Percentiles rank a stretch among this genome's conserved stretches.
Conservation (phyloP, 192 early-diverging fungal genomes). For the Diversispora eburnea region DNA sequence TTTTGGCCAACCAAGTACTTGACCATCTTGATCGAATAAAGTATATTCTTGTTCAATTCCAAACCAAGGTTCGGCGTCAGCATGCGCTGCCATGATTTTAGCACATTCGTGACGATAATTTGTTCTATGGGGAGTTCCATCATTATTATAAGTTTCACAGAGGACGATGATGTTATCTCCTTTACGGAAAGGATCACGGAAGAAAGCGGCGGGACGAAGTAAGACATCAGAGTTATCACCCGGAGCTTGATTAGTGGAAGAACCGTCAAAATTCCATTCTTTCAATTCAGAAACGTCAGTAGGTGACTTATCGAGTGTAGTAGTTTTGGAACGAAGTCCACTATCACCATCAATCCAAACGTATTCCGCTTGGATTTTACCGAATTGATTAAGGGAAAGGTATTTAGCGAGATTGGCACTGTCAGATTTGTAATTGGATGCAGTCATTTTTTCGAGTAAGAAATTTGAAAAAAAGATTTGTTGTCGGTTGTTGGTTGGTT, state of each 20-base stretch:
- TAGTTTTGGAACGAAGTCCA: constrained; percentile 48
- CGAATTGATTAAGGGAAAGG: constrained; percentile 46
- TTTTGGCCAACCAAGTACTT: constrained; percentile 53
- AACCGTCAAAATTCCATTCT: constrained; percentile 59
- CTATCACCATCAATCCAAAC: constrained; percentile 53
- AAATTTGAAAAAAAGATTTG: too few species aligned
- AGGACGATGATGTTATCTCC: constrained; percentile 55
- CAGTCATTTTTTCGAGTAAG: not conserved
- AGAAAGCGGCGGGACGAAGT: constrained; percentile 45
- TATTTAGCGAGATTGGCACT: constrained; percentile 43
- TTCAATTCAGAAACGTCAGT: constrained; percentile 35
- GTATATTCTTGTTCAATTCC: constrained; percentile 60
- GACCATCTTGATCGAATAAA: constrained; percentile 45
- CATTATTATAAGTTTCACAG: constrained; percentile 49
- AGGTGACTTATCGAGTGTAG: constrained; percentile 39
- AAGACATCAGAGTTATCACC: constrained; percentile 55
- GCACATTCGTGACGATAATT: constrained; percentile 42
- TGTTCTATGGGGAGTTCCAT: constrained; percentile 54
- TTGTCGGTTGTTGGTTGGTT: too few species aligned
- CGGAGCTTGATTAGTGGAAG: constrained; percentile 51
- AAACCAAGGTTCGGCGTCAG: constrained; percentile 48
- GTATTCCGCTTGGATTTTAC: constrained; percentile 51
- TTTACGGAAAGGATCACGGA: constrained; percentile 51
- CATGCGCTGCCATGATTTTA: constrained; percentile 42
- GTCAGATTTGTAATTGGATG: not conserved